These are phyloP conservation scores for Albizia julibrissin DNA, from an alignment of 306 rosid genomes.

Conservation along the genomic window DNA sequence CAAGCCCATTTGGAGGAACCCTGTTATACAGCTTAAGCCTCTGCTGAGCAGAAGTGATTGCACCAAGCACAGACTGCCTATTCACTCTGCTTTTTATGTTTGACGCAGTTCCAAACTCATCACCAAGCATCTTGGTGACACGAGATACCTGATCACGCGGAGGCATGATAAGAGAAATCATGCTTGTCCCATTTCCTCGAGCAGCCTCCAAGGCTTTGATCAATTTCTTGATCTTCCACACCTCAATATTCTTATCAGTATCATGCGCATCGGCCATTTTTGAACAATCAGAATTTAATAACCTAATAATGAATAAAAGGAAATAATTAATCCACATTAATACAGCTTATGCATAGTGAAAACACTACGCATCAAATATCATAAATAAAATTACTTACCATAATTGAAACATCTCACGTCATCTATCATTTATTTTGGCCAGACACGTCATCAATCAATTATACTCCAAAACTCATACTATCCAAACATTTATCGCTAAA, in stretches of 20 bases:
- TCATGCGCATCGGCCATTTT: conserved; percentile 15
- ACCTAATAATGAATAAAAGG: neutral
- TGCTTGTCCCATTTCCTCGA: conserved; percentile 26
- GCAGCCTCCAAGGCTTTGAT: conserved; percentile 27
- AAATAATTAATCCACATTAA: neutral
- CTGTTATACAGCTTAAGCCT: conserved; percentile 25
- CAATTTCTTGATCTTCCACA: conserved; percentile 24
- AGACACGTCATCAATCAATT: neutral
- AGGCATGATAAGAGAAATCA: conserved; percentile 25
- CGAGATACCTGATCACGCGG: conserved; percentile 26
- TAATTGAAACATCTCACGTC: neutral
- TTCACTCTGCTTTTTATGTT: conserved; percentile 29
- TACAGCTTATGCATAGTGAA: too few relatives aligned
- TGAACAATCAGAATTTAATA: neutral
- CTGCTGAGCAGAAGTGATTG: conserved; percentile 29
- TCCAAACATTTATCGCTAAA: neutral
- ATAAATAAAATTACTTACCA: neutral
- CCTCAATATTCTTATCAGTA: conserved; percentile 22
- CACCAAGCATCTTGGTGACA: conserved; percentile 23
- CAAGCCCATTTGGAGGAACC: conserved; percentile 24
- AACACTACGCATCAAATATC: neutral
- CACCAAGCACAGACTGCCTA: conserved; percentile 25
- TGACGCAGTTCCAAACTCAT: conserved; percentile 27
- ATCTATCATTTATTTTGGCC: neutral
- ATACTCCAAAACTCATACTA: neutral